Conservation (phyloP, 2,329 filamentous ascomycete species). For the Chaetomium sp. region DNA sequence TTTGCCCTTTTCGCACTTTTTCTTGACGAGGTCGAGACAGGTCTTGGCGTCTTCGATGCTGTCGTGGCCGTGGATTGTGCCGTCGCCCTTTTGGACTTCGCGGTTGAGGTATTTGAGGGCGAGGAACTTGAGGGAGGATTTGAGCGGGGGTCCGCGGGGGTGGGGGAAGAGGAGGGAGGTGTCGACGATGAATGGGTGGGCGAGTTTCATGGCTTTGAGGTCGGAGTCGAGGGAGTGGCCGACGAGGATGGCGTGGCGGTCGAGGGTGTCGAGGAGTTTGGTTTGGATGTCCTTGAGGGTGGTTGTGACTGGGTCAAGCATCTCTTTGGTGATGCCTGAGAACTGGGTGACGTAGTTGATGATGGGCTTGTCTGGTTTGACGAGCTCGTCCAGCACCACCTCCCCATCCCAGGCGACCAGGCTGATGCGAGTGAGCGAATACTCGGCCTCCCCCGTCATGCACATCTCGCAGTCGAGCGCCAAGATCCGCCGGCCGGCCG, state of each 20-base stretch:
- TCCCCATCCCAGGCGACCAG: conserved; percentile 79
- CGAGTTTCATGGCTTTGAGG: conserved; percentile 74
- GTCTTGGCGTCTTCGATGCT: conserved; percentile 88
- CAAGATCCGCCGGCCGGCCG: conserved; percentile 70
- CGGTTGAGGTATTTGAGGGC: conserved; percentile 77
- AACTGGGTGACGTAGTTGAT: conserved; percentile 86
- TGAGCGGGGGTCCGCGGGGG: conserved; percentile 79
- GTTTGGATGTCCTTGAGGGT: conserved; percentile 76
- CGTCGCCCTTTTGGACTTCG: conserved; percentile 77
- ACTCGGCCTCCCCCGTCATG: conserved; percentile 70
- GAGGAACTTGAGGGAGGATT: conserved; percentile 85
- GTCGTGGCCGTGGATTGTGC: conserved; percentile 67
- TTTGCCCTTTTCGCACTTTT: conserved; percentile 91
- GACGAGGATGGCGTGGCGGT: conserved; percentile 65
- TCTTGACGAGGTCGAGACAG: conserved; percentile 85
- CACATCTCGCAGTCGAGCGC: conserved; percentile 98
- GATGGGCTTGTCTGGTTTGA: conserved; percentile 84
- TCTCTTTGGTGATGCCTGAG: conserved; percentile 85
- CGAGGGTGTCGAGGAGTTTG: conserved; percentile 65
- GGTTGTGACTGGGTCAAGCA: conserved; percentile 77
- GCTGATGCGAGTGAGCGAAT: conserved; percentile 83
- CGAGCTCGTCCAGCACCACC: conserved; percentile 79
- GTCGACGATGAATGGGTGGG: conserved; percentile 90
- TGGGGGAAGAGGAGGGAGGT: conserved; percentile 88
- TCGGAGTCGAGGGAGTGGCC: conserved; percentile 81